These are phyloP conservation scores for Globisporangium irregulare DNA, from an alignment of 352 stramenopile species.

Conservation along the genomic window DNA sequence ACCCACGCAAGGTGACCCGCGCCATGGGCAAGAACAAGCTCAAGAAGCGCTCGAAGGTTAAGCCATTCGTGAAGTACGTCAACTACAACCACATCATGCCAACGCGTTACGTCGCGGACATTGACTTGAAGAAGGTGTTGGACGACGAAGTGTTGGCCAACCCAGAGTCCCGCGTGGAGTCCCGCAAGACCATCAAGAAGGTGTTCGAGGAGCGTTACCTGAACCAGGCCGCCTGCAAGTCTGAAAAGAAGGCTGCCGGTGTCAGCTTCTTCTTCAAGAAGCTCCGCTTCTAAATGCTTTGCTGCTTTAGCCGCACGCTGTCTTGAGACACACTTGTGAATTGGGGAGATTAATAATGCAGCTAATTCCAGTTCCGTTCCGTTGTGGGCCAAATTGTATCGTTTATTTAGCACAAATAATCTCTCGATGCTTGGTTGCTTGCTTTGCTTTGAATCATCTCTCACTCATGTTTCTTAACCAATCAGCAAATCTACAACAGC, in stretches of 20 bases:
- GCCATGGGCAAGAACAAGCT: conserved; percentile 97
- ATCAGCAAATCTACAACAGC: neutral
- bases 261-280: conserved; percentile 99
- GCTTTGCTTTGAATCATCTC: conserved; percentile 15
- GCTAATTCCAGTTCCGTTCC: conserved; percentile 64
- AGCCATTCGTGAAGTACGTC: conserved; percentile 99
- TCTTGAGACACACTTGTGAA: conserved; percentile 44
- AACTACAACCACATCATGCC: conserved; percentile 99
- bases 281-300: conserved; percentile 96
- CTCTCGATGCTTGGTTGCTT: neutral
- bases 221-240: conserved; percentile 95
- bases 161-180: conserved; percentile 85
- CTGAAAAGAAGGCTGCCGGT: conserved; percentile 97
- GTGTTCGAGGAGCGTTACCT: conserved; percentile 98
- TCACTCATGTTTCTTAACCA: neutral
- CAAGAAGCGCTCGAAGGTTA: conserved; percentile 97
- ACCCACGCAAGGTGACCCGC: conserved; percentile 97
- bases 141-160: conserved; percentile 87
- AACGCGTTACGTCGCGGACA: conserved; percentile 98
- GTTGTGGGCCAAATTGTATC: conserved; percentile 29
- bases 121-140: conserved; percentile 99
- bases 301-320: conserved; percentile 18
- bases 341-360: conserved; percentile 56
- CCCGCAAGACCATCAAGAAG: conserved; percentile 99
- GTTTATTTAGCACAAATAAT: neutral